Evolutionary conservation across 441 rosid species (phyloP).

Genomic region (Gossypium davidsonii): DNA sequence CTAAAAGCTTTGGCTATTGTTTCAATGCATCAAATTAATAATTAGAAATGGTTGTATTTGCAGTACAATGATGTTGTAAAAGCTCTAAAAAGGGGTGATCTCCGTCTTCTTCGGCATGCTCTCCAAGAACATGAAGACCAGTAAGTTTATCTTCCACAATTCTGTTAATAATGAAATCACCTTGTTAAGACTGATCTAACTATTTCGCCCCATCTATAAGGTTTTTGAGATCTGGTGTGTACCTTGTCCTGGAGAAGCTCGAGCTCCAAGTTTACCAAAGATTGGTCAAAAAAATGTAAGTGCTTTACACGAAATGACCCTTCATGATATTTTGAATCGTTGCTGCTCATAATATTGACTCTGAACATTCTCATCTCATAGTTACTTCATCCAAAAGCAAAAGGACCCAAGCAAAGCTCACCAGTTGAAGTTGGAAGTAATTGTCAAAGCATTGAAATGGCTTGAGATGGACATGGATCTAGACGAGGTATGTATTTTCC

Average conservation of each 20-base stretch:
- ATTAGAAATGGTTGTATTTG: conserved; percentile 20
- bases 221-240: conserved; percentile 87
- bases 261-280: conserved; percentile 81
- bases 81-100: conserved; percentile 79
- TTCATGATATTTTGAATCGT: not conserved
- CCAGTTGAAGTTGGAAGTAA: conserved; percentile 85
- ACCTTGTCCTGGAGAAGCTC: conserved; percentile 89
- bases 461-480: conserved; percentile 88
- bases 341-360: not conserved
- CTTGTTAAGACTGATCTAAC: not conserved
- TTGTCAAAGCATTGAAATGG: conserved; percentile 84
- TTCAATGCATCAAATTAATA: not conserved
- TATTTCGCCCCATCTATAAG: conserved; percentile 25
- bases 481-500: conserved; percentile 58
- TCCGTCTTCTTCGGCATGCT: conserved; percentile 75
- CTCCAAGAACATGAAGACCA: conserved; percentile 80
- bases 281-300: conserved; percentile 68
- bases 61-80: conserved; percentile 69
- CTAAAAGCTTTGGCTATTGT: not conserved
- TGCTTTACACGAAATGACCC: not conserved
- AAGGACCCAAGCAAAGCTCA: conserved; percentile 89
- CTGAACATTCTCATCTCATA: conserved; percentile 19
- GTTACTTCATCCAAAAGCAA: conserved; percentile 76
- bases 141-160: conserved; percentile 33
- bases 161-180: not conserved